A percentile compares a stretch with the other conserved stretches of the same genome.
These are phyloP conservation scores for Penicillium sp. DNA, from an alignment of 2,329 filamentous ascomycete genomes.

Conservation along the genomic window DNA sequence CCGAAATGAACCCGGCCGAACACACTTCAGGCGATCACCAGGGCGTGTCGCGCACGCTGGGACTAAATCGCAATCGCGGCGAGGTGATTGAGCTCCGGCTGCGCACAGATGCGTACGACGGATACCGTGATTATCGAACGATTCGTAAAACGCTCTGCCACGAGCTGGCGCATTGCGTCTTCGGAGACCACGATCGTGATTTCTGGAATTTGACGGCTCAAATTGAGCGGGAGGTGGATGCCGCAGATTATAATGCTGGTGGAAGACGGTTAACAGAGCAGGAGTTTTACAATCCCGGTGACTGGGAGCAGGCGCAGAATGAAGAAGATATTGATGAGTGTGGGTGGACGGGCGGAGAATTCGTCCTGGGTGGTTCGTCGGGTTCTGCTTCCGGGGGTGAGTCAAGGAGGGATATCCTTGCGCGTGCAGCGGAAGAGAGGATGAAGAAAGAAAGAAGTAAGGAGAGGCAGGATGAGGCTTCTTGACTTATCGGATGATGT, in stretches of 20 bases:
- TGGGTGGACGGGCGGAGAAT: conserved; percentile 79
- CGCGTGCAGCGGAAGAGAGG: conserved; percentile 72
- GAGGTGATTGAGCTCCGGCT: conserved; percentile 89
- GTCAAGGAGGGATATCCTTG: conserved; percentile 74
- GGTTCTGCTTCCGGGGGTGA: conserved; percentile 52
- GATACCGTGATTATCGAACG: conserved; percentile 88
- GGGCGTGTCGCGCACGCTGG: conserved; percentile 69
- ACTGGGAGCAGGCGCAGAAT: conserved; percentile 53
- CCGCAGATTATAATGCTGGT: conserved; percentile 74
- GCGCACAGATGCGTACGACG: conserved; percentile 91
- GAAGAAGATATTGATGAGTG: conserved; percentile 69
- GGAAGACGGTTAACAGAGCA: conserved; percentile 66
- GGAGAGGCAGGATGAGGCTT: conserved; percentile 31
- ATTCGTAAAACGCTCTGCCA: conserved; percentile 93
- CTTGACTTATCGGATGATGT: conserved; percentile 3
- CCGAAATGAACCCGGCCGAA: conserved; percentile 90
- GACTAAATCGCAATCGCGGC: conserved; percentile 83
- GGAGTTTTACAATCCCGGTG: conserved; percentile 64
- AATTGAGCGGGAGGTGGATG: conserved; percentile 85
- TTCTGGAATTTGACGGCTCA: conserved; percentile 90
- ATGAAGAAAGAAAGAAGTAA: conserved; percentile 56
- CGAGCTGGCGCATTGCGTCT: conserved; percentile 91
- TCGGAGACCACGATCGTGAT: conserved; percentile 77
- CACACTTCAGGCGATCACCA: conserved; percentile 75
- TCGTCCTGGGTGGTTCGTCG: conserved; percentile 65